Evolutionary conservation across 2,329 filamentous ascomycete genomes (phyloP).

Genomic region (Zymoseptoria crescenta): DNA sequence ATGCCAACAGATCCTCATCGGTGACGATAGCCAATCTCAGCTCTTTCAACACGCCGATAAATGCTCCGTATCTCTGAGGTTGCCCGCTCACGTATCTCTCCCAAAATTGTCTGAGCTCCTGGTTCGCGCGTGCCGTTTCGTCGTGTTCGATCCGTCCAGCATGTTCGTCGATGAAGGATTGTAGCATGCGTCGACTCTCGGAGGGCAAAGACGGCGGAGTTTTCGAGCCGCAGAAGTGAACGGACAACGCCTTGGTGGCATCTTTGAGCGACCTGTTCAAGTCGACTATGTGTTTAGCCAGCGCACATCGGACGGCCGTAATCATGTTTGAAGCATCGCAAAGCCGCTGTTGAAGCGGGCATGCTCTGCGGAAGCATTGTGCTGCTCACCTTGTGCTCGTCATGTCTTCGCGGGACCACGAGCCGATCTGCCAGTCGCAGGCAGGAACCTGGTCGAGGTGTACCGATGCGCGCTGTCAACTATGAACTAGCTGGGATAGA

Average conservation of each 20-base stretch:
- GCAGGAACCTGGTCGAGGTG: not conserved
- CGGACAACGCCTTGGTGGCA: constrained; percentile 39
- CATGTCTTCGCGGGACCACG: not conserved
- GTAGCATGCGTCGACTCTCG: constrained; percentile 35
- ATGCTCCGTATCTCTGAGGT: constrained; percentile 54
- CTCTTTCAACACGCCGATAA: constrained; percentile 58
- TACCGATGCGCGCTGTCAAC: not conserved
- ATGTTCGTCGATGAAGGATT: constrained; percentile 58
- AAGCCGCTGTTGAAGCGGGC: not conserved
- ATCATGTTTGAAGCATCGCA: not conserved
- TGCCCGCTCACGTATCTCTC: constrained; percentile 54
- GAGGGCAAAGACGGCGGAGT: constrained; percentile 54
- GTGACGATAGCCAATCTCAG: constrained; percentile 58
- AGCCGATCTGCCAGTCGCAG: not conserved
- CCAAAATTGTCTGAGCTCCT: constrained; percentile 62
- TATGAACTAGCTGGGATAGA: not conserved
- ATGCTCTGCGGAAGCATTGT: not conserved
- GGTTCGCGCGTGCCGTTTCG: constrained; percentile 58
- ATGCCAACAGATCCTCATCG: constrained; percentile 56
- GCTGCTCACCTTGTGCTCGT: not conserved
- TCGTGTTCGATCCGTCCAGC: constrained; percentile 49
- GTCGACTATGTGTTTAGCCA: not conserved
- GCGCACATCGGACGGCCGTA: not conserved
- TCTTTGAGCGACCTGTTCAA: constrained; percentile 40
- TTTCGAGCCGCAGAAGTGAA: constrained; percentile 35